Evolutionary conservation across 495 filamentous ascomycete genomes (phyloP), one percentile per base, ranked within the genome.

Genomic region (Tuber calosporum): DNA sequence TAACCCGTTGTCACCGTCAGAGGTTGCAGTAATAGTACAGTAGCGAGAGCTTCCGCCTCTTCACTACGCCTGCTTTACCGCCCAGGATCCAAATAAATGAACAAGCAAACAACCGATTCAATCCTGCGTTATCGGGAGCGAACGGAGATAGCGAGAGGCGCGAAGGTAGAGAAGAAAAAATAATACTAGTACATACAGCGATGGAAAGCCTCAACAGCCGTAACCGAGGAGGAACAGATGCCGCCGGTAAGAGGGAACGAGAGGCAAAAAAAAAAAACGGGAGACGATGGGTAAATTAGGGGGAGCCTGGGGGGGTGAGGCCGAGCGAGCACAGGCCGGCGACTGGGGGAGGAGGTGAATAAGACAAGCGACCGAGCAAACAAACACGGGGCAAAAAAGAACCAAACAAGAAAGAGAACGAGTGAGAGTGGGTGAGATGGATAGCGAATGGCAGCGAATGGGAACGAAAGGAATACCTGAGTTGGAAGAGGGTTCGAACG

Each of bases 341-440:
- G 22, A 34, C 53, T 11, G 48, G 48, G 45, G 48, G 48, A 5
- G 26, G 48, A 30, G 53, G 11, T 30, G 53, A 34, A 34, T 15
- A 34, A 66, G 69, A 48, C 36, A 42, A 19, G 39, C 70, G 39
- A 69, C 43, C 68, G 67, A 77, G 73, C 67, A 78, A 78, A 77
- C 76, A 78, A 77, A 77, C 74, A 78, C 76, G 41, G 22, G 69
- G 1, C 43, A 71, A 78, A 67, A 37, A 70, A 22, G 26, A 34
- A 34, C 53, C 3, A 62, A 69, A 73, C 38, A 68, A 73, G n/a
- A 71, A 62, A 42, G 34, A 40, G 41, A 76, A 70, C 75, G 75
- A 77, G 75, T 77, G 75, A 77, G 75, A 77, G 66, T 37, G 66
- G 73, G 69, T 77, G 75, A 75, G 73, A 72, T 62, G 26, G 53